Evolutionary conservation across 2,329 filamentous ascomycete species (phyloP).

Genomic region (Aspergillus pseudoterreus): DNA sequence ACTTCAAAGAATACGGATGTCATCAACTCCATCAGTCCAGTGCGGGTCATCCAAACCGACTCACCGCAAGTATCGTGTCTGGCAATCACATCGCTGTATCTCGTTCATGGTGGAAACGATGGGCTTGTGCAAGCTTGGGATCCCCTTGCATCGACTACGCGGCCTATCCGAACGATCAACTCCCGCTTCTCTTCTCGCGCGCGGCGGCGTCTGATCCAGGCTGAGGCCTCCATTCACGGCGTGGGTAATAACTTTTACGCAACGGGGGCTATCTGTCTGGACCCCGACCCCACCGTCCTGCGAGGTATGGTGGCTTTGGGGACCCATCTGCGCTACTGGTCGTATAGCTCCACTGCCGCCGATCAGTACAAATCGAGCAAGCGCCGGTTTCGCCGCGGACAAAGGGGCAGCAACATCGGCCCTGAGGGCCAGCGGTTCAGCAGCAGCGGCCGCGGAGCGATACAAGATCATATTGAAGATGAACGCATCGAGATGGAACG

Average conservation of each 20-base stretch:
- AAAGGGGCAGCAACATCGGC: conserved; percentile 57
- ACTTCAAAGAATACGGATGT: conserved; percentile 52
- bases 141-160: conserved; percentile 73
- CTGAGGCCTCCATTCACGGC: conserved; percentile 63
- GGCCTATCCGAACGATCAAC: conserved; percentile 81
- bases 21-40: conserved; percentile 60
- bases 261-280: conserved; percentile 77
- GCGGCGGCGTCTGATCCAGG: conserved; percentile 68
- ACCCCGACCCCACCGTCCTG: conserved; percentile 80
- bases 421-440: conserved; percentile 55
- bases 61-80: conserved; percentile 83
- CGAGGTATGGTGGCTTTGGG: conserved; percentile 85
- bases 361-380: conserved; percentile 73
- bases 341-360: conserved; percentile 76
- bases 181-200: conserved; percentile 78
- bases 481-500: conserved; percentile 76
- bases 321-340: conserved; percentile 86
- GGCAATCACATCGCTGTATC: conserved; percentile 76
- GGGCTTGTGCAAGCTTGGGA: conserved; percentile 97
- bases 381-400: conserved; percentile 69
- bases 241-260: conserved; percentile 74
- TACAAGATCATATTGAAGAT: conserved; percentile 80
- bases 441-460: conserved; percentile 62
- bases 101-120: conserved; percentile 92
- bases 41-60: conserved; percentile 84